These are phyloP conservation scores for Umbelopsis ramanniana DNA, from an alignment of 192 early-diverging fungal genomes.

Conservation along the genomic window DNA sequence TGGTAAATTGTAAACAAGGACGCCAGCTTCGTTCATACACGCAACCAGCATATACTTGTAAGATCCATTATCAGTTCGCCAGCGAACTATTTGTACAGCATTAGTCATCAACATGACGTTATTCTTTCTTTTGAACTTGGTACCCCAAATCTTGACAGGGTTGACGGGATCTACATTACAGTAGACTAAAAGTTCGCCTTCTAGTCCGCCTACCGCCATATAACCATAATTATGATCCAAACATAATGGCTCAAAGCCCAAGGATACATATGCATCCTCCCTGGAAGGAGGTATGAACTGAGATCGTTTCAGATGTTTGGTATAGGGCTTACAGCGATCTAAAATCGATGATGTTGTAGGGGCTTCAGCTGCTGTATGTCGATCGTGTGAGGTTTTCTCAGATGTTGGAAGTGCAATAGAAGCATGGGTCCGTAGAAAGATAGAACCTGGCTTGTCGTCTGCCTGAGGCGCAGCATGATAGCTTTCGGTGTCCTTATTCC, in stretches of 20 bases:
- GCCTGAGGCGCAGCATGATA: neutral
- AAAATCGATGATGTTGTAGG: conserved; percentile 5
- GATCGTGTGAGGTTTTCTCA: neutral
- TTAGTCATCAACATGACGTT: conserved; percentile 38
- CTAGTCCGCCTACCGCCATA: conserved; percentile 45
- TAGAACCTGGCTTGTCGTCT: neutral
- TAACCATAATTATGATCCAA: conserved; percentile 52
- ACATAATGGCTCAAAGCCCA: conserved; percentile 49
- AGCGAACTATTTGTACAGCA: conserved; percentile 35
- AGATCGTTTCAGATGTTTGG: conserved; percentile 32
- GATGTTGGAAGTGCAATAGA: neutral
- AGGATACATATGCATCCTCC: conserved; percentile 28
- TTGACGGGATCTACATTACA: conserved; percentile 40
- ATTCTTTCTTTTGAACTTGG: conserved; percentile 35
- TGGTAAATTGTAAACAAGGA: conserved; percentile 37
- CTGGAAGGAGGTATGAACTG: conserved; percentile 15
- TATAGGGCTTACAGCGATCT: conserved; percentile 24
- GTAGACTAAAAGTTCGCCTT: conserved; percentile 46
- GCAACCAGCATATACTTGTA: conserved; percentile 30
- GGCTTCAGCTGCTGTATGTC: neutral
- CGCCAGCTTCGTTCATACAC: conserved; percentile 42
- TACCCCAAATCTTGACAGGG: conserved; percentile 42
- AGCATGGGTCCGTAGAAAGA: conserved; percentile 3
- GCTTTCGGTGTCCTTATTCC: too few relatives aligned
- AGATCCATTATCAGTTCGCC: neutral